Conservation (phyloP, 768 basidiomycete genomes). For the Mycena haematopus region DNA sequence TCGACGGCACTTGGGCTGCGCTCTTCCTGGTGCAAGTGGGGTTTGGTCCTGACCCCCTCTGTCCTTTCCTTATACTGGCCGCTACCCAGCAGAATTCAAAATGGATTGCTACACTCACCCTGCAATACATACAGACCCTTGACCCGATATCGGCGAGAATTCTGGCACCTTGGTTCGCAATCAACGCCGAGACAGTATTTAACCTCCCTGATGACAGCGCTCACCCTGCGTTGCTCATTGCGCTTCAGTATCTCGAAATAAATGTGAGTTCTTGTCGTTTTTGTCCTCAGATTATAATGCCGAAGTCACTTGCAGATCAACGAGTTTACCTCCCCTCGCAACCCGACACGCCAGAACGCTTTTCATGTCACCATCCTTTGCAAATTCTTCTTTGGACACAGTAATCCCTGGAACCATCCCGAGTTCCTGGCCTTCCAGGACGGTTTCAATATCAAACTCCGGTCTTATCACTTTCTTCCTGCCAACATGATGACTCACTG, state of each 20-base stretch:
- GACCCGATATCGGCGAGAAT: neutral
- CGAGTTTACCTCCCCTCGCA: neutral
- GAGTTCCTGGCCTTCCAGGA: neutral
- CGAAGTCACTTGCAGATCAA: neutral
- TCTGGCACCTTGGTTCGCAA: neutral
- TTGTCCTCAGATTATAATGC: neutral
- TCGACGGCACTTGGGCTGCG: neutral
- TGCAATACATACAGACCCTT: neutral
- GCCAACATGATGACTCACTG: neutral
- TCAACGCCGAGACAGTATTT: neutral
- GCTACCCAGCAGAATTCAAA: neutral
- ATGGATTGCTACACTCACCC: neutral
- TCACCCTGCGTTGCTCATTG: neutral
- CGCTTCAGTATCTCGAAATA: neutral
- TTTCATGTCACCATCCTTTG: neutral
- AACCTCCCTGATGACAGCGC: too few species aligned
- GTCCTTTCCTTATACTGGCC: neutral
- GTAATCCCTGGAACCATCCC: neutral
- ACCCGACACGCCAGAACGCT: neutral
- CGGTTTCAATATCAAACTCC: neutral
- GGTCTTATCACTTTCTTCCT: too few species aligned
- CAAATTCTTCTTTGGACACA: neutral
- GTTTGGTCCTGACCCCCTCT: neutral
- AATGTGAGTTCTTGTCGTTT: neutral
- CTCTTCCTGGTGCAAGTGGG: neutral